Evolutionary conservation across 2,329 filamentous ascomycete species (phyloP).

Genomic region (Hypomyces perniciosus): DNA sequence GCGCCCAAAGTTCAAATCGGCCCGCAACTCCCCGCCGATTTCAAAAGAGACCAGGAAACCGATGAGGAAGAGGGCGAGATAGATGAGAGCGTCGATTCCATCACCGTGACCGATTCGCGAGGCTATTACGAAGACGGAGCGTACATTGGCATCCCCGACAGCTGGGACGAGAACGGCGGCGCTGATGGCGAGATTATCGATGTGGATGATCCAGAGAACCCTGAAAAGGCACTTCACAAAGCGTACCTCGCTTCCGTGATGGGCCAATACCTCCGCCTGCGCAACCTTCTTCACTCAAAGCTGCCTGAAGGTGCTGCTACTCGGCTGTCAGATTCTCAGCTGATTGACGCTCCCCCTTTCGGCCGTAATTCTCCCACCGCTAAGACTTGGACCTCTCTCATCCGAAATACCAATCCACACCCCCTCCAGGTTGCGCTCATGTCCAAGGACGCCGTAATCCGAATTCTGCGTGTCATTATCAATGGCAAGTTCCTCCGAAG

Average conservation of each 20-base stretch:
- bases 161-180: conserved; percentile 23
- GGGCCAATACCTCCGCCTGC: conserved; percentile 59
- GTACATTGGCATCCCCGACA: conserved; percentile 58
- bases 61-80: conserved; percentile 27
- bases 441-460: conserved; percentile 59
- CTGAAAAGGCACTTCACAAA: conserved; percentile 46
- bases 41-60: conserved; percentile 22
- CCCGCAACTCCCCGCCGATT: conserved; percentile 41
- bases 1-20: conserved; percentile 52
- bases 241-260: conserved; percentile 64
- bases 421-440: conserved; percentile 58
- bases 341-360: conserved; percentile 50
- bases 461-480: conserved; percentile 61
- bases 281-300: conserved; percentile 50
- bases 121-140: conserved; percentile 74
- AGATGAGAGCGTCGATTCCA: conserved; percentile 41
- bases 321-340: conserved; percentile 47
- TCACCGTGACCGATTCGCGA: conserved; percentile 45
- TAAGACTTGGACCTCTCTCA: conserved; percentile 44
- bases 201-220: conserved; percentile 21
- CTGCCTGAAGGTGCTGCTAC: conserved; percentile 49
- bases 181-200: conserved; percentile 24
- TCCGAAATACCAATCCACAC: conserved; percentile 49
- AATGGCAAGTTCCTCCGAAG: conserved; percentile 57
- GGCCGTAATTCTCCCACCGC: conserved; percentile 45